Evolutionary conservation across 1,284 basidiomycete genomes (phyloP), one percentile per base, ranked within the genome.

Genomic region (Salmacisia buchloeana): DNA sequence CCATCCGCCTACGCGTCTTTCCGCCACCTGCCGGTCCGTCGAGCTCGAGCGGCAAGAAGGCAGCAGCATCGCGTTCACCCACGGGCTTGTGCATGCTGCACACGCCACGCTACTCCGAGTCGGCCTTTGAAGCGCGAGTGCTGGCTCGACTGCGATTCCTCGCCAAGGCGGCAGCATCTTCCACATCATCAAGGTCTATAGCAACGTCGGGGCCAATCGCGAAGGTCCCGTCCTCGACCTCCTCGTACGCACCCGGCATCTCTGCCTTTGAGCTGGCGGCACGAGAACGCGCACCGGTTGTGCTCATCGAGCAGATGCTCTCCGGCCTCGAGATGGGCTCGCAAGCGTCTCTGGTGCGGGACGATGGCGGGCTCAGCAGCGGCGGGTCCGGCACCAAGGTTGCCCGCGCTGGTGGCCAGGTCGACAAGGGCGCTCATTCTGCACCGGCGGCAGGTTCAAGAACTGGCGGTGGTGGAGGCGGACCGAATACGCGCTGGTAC

Each of bases 11-110:
- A 18, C 49, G 49, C 23, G 27, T 54, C 49, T 54, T 54, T 29
- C 49, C 54, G 86, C 91, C 36, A 85, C 84, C 2, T 89, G 97
- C 72, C 80, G 84, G 82, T 84, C 84, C 0, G 15, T 54, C 49
- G 25, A 52, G 3, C 49, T 13, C 13, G n/a, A 31, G 9, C 27
- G 21, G 15, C 49, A 54, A 34, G 21, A 3, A 27, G 34, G n/a
- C 49, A 23, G 23, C 18, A 18, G 23, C 5, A 15, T n/a, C 5
- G 18, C 18, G 29, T 5, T 5, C 2, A 1, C 3, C 3, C 13
- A n/a, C 49, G 27, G 90, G 90, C 0, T 83, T 97, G 2, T 85
- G 84, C 3, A 91, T 97, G 43, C 83, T 97, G 0, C 90, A 94
- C 78, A 91, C 89, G 0, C 90, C 92, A 86, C 59, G 67, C 10